phyloP scores from a whole-genome alignment of 108 stramenopile genomes.

The Asterionellopsis glacialis region DNA sequence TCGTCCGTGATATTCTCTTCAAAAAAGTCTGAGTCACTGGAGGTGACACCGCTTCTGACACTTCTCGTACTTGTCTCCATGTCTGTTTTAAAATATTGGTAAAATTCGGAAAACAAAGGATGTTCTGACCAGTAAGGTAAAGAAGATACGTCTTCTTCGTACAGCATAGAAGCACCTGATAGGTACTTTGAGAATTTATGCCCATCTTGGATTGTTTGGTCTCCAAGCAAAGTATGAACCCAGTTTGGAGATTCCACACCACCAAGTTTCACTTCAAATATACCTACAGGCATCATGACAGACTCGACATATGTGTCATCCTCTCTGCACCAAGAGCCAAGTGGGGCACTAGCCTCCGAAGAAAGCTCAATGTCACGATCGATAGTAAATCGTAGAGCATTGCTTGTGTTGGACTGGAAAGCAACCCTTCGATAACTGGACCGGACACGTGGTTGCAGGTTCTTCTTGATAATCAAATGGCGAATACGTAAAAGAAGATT shows the following conservation, averaged over 20 bases:
- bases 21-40: too few relatives aligned
- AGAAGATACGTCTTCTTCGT: slow-evolving; percentile 3
- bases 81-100: too few relatives aligned
- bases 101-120: slow-evolving; percentile 9
- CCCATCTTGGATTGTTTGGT: slow-evolving; percentile 14
- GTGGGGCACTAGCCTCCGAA: too few relatives aligned
- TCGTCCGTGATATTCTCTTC: too few relatives aligned
- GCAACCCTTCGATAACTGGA: slow-evolving; percentile 22
- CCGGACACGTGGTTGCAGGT: slow-evolving; percentile 33
- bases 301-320: too few relatives aligned
- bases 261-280: slow-evolving; percentile 30
- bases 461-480: slow-evolving; percentile 14
- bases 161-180: slow-evolving; percentile 20
- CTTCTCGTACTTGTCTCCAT: too few relatives aligned
- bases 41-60: too few relatives aligned
- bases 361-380: slow-evolving; percentile 28
- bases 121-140: slow-evolving; percentile 33
- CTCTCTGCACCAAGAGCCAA: too few relatives aligned
- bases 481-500: slow-evolving; percentile 22
- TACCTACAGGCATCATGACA: too few relatives aligned
- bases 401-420: slow-evolving; percentile 25
- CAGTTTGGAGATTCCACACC: slow-evolving; percentile 2
- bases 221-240: too few relatives aligned
- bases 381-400: slow-evolving; percentile 26
- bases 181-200: slow-evolving; percentile 35